Evolutionary conservation across 2,329 filamentous ascomycete genomes (phyloP), one percentile per base, ranked within the genome.

Genomic region (Grosmannia penicillata): DNA sequence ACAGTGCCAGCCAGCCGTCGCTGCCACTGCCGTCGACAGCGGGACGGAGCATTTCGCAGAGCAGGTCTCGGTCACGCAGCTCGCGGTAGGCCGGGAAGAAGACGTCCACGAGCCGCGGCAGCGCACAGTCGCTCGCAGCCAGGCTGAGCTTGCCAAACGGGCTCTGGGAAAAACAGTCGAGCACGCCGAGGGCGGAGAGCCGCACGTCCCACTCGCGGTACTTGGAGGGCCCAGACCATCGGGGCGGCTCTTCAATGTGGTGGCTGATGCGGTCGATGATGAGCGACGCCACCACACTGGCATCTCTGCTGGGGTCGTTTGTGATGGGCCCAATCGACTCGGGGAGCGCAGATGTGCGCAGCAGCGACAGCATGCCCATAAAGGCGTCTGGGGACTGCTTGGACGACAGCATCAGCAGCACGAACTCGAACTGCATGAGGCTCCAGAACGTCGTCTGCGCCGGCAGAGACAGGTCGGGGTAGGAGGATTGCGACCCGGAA

Each of bases 261-360:
- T 66, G 65, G 3, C 74, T 77, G 8, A 83, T 65, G 3, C 72
- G 68, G 37, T 79, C 73, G 31, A 85, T 68, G 10, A 79, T 58
- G 25, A 55, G 52, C 21, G 46, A 58, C 26, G 61, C 72, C 43
- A 60, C 55, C 29, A 62, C 51, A n/a, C 57, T 51, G 14, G 62
- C 52, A 11, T 64, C 60, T 24, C 60, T 56, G 18, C 61, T 58
- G 0, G 61, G 55, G 3, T 57, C 56, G 25, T 47, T 47, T 2
- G 57, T 54, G 38, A 84, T 74, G 14, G 80, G 73, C 0, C 83
- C 82, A 36, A 89, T 74, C 1, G 73, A 78, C 2, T 64, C 59
- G 1, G 68, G 58, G 1, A 82, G 63, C 1, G 72, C 67, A 6
- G 81, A 84, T 1, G 78, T 81, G 26, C 68, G 66, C 2, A 91